Conservation (phyloP, 2,329 filamentous ascomycete species). For the Grosmannia serpens region DNA sequence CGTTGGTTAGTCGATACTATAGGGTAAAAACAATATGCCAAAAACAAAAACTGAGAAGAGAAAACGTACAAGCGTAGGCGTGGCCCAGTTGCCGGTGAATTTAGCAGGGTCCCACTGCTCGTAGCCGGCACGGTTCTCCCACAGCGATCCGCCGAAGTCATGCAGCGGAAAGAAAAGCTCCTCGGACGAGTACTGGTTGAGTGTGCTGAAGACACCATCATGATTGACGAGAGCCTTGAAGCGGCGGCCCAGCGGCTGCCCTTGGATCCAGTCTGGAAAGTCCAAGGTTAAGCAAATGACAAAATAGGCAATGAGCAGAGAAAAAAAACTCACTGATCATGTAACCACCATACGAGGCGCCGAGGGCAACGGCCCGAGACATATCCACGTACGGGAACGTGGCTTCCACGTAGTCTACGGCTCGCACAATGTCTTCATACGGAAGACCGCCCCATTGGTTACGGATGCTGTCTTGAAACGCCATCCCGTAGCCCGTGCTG, state of each 20-base stretch:
- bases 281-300: neutral
- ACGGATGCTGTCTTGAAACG: constrained; percentile 63
- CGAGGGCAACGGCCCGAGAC: constrained; percentile 56
- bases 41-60: neutral
- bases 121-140: constrained; percentile 52
- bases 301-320: neutral
- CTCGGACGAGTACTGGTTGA: constrained; percentile 52
- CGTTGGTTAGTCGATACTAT: neutral
- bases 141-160: constrained; percentile 52
- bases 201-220: constrained; percentile 70
- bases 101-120: constrained; percentile 59
- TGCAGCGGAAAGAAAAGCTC: constrained; percentile 62
- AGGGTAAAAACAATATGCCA: neutral
- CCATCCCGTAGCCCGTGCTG: constrained; percentile 71
- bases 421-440: constrained; percentile 70
- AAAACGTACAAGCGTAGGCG: constrained; percentile 63
- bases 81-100: constrained; percentile 61
- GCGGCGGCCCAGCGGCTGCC: constrained; percentile 66
- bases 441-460: constrained; percentile 77
- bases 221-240: constrained; percentile 86
- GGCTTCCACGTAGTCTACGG: constrained; percentile 61
- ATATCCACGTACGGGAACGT: constrained; percentile 60
- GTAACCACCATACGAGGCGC: constrained; percentile 64
- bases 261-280: constrained; percentile 69
- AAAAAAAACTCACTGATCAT: constrained; percentile 51